These are phyloP conservation scores for Pseudogymnoascus sp. DNA, from an alignment of 2,329 filamentous ascomycete genomes.

Conservation along the genomic window DNA sequence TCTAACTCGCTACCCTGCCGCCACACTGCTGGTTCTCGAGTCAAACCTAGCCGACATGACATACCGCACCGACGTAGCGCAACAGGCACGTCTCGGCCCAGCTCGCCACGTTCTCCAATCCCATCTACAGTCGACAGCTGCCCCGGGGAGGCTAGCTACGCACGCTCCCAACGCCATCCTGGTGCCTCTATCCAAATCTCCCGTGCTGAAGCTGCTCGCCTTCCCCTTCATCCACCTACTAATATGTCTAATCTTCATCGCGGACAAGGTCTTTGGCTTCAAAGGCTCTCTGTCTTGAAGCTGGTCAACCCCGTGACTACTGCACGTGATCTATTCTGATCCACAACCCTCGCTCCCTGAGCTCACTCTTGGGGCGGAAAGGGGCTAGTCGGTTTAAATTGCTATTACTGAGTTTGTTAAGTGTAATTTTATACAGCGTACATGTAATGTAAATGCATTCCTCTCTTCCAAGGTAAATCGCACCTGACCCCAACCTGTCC, in stretches of 20 bases:
- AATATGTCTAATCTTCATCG: conserved; percentile 49
- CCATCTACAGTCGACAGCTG: conserved; percentile 20
- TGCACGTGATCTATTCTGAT: too few relatives aligned
- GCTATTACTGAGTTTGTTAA: neutral
- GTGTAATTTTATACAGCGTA: neutral
- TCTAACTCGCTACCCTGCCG: conserved; percentile 41
- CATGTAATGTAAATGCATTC: too few relatives aligned
- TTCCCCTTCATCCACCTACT: conserved; percentile 32
- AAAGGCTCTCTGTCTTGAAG: too few relatives aligned
- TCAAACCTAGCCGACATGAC: neutral
- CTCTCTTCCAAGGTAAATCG: neutral
- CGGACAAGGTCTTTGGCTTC: conserved; percentile 39
- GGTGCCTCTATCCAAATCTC: neutral
- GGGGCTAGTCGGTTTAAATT: neutral
- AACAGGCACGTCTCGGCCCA: conserved; percentile 28
- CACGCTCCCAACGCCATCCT: neutral
- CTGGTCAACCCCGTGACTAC: too few relatives aligned
- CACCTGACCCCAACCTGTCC: neutral
- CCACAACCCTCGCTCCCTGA: too few relatives aligned
- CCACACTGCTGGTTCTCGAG: conserved; percentile 20
- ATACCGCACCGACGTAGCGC: neutral
- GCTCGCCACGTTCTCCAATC: conserved; percentile 28
- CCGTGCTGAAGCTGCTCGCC: neutral
- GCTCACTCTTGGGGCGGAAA: too few relatives aligned
- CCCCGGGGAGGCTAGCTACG: conserved; percentile 14